phyloP scores from a whole-genome alignment of 192 early-diverging fungal genomes.

The Coemansia reversa region DNA sequence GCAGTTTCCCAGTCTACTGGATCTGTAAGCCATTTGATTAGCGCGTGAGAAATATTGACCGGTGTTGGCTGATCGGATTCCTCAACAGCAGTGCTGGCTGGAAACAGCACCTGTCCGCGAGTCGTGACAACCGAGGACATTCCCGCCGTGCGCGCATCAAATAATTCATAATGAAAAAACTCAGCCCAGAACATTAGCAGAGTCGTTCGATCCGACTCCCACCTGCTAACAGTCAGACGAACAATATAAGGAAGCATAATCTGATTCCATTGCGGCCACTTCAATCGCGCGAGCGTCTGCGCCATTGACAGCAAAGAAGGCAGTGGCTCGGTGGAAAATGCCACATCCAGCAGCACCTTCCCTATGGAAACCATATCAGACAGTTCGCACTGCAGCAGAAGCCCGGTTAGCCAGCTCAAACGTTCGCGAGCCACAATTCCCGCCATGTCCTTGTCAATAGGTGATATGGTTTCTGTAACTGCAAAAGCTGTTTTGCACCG shows the following conservation, averaged over 20 bases:
- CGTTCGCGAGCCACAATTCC: constrained; percentile 25
- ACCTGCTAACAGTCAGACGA: constrained; percentile 23
- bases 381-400: constrained; percentile 34
- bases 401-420: constrained; percentile 26
- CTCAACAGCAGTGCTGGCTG: constrained; percentile 1
- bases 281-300: constrained; percentile 65
- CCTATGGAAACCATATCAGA: constrained; percentile 34
- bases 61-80: background rate
- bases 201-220: constrained; percentile 10
- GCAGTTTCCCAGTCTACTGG: constrained; percentile 29
- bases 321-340: constrained; percentile 21
- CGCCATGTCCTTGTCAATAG: background rate
- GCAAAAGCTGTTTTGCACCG: constrained; percentile 34
- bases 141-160: constrained; percentile 3
- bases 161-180: constrained; percentile 25
- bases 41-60: constrained; percentile 10
- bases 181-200: constrained; percentile 43
- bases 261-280: constrained; percentile 72
- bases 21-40: constrained; percentile 36
- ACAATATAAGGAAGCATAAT: constrained; percentile 73
- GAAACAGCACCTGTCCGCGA: constrained; percentile 44
- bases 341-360: constrained; percentile 36
- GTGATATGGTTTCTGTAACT: constrained; percentile 1
- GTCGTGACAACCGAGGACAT: constrained; percentile 32
- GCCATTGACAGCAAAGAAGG: constrained; percentile 65